Evolutionary conservation across 441 rosid genomes (phyloP).

Genomic region (Populus hybrid): DNA sequence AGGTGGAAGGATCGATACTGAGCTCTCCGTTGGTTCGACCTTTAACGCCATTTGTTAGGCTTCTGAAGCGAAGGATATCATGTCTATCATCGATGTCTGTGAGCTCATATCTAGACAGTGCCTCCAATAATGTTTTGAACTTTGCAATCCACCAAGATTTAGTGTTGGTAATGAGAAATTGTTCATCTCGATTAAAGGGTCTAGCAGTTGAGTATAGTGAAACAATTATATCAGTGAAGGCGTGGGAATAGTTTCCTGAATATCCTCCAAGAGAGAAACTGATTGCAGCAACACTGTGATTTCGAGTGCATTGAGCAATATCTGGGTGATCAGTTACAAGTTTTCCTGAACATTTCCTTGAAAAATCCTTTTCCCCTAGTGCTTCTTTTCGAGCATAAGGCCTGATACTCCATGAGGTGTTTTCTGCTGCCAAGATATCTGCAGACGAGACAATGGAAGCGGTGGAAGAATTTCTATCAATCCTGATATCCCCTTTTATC

Average conservation of each 20-base stretch:
- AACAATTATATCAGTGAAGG: slow-evolving; percentile 65
- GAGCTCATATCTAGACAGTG: slow-evolving; percentile 48
- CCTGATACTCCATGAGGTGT: slow-evolving; percentile 33
- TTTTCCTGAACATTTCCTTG: slow-evolving; percentile 58
- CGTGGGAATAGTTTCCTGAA: slow-evolving; percentile 69
- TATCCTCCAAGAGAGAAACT: slow-evolving; percentile 79
- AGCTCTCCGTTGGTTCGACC: slow-evolving; percentile 45
- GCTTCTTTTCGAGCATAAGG: slow-evolving; percentile 60
- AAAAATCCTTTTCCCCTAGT: slow-evolving; percentile 36
- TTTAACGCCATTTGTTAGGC: slow-evolving; percentile 53
- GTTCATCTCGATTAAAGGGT: slow-evolving; percentile 51
- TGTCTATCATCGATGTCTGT: slow-evolving; percentile 49
- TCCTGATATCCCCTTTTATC: slow-evolving; percentile 38
- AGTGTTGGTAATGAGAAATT: slow-evolving; percentile 51
- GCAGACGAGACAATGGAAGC: slow-evolving; percentile 32
- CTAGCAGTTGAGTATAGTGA: slow-evolving; percentile 59
- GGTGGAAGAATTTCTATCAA: slow-evolving; percentile 40
- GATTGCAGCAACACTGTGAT: slow-evolving; percentile 67
- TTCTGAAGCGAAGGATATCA: slow-evolving; percentile 53
- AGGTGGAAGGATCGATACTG: too few relatives aligned
- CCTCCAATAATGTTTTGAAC: slow-evolving; percentile 38
- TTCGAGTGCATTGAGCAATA: slow-evolving; percentile 39
- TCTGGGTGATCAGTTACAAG: slow-evolving; percentile 11
- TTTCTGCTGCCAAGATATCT: slow-evolving; percentile 13
- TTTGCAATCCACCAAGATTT: slow-evolving; percentile 22